Conservation (phyloP, 176 grass and related monocot species). For the Carex parvula region DNA sequence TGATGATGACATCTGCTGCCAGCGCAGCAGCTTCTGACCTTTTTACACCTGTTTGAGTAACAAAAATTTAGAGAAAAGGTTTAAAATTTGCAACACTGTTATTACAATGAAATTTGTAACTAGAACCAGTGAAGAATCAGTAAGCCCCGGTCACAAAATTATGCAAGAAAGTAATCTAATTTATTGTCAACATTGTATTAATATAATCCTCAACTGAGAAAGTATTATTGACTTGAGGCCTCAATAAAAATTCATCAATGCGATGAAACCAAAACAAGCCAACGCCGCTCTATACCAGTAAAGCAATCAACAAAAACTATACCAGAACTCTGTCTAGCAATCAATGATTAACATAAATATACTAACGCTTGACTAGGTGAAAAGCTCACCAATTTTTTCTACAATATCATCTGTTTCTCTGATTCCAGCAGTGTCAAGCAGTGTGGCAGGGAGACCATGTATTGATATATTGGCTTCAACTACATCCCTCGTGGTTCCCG, state of each 20-base stretch:
- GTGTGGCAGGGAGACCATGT: constrained; percentile 68
- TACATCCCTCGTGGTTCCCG: constrained; percentile 89
- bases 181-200: background rate
- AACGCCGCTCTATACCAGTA: background rate
- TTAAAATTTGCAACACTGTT: constrained; percentile 12
- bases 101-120: background rate
- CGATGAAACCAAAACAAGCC: background rate
- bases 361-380: background rate
- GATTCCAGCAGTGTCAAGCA: constrained; percentile 96
- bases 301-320: background rate
- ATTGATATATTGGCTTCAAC: constrained; percentile 82
- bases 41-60: constrained; percentile 49
- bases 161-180: constrained; percentile 11
- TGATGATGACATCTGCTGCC: constrained; percentile 83
- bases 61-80: constrained; percentile 16
- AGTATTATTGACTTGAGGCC: background rate
- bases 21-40: constrained; percentile 85
- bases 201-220: too few relatives aligned
- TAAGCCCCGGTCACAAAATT: background rate
- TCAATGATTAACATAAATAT: background rate
- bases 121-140: background rate
- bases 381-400: constrained; percentile 74
- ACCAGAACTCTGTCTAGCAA: background rate
- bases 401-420: constrained; percentile 81
- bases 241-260: background rate